Conservation (phyloP, 768 basidiomycete species). For the Tylopilus felleus region DNA sequence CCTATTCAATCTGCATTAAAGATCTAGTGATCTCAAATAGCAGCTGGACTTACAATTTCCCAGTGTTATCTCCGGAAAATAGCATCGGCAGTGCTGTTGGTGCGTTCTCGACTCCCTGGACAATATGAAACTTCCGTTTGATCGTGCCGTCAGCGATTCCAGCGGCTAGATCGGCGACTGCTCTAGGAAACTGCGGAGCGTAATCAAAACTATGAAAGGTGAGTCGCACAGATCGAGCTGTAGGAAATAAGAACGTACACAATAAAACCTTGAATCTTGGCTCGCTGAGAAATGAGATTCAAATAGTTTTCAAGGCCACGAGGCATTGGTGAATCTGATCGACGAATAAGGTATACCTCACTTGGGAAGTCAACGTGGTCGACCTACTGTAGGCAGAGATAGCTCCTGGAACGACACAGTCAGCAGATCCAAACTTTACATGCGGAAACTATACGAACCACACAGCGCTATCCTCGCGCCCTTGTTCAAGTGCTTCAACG, state of each 20-base stretch:
- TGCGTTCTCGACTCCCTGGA: conserved; percentile 72
- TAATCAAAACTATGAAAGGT: conserved; percentile 66
- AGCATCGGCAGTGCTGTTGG: conserved; percentile 67
- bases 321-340: conserved; percentile 53
- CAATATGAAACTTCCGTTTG: conserved; percentile 76
- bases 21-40: too few species aligned
- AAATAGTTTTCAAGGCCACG: conserved; percentile 65
- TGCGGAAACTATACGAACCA: conserved; percentile 47
- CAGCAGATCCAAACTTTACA: neutral
- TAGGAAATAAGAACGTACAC: conserved; percentile 43
- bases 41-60: conserved; percentile 62
- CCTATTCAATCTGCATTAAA: too few species aligned
- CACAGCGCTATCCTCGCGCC: conserved; percentile 78
- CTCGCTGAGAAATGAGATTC: conserved; percentile 71
- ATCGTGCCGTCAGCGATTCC: conserved; percentile 67
- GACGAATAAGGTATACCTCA: neutral
- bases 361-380: neutral
- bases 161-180: conserved; percentile 51
- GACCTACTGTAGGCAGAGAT: conserved; percentile 79
- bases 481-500: conserved; percentile 69
- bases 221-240: neutral
- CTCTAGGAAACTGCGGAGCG: conserved; percentile 52
- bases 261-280: conserved; percentile 81
- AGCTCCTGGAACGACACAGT: conserved; percentile 48
- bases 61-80: conserved; percentile 73